Evolutionary conservation across 2,329 filamentous ascomycete genomes (phyloP).

Genomic region (Aureobasidium sp.): DNA sequence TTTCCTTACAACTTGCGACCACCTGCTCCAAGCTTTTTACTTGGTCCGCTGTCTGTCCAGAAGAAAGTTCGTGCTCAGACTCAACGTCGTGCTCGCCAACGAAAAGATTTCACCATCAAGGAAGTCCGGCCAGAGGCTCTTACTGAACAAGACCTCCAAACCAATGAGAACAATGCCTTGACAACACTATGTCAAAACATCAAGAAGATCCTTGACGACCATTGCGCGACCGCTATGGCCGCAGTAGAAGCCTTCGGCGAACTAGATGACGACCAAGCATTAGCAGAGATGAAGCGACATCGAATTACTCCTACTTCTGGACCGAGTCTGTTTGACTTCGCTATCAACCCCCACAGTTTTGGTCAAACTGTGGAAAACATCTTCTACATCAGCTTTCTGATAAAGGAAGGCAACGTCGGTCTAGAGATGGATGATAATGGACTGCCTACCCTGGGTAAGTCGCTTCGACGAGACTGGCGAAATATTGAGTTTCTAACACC

Average conservation of each 20-base stretch:
- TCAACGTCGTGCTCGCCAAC: slow-evolving; percentile 63
- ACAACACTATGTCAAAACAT: slow-evolving; percentile 73
- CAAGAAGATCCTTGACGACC: slow-evolving; percentile 47
- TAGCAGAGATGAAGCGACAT: slow-evolving; percentile 54
- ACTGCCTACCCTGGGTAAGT: slow-evolving; percentile 73
- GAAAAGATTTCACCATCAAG: slow-evolving; percentile 58
- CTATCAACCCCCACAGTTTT: slow-evolving; percentile 82
- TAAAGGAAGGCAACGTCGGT: slow-evolving; percentile 72
- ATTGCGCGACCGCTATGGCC: slow-evolving; percentile 26
- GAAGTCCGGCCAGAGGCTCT: slow-evolving; percentile 70
- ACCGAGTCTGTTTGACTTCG: slow-evolving; percentile 75
- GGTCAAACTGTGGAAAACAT: slow-evolving; percentile 94
- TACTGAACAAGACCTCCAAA: slow-evolving; percentile 62
- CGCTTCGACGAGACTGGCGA: background rate
- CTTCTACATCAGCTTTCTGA: slow-evolving; percentile 92
- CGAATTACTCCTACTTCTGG: slow-evolving; percentile 61
- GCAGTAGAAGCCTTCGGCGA: slow-evolving; percentile 24
- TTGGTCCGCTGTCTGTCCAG: slow-evolving; percentile 82
- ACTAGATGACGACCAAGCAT: slow-evolving; percentile 31
- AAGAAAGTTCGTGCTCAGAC: slow-evolving; percentile 67
- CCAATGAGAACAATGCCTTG: slow-evolving; percentile 69
- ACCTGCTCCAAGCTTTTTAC: slow-evolving; percentile 70
- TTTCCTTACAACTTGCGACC: slow-evolving; percentile 66
- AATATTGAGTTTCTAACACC: slow-evolving; percentile 15
- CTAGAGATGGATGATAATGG: slow-evolving; percentile 65